phyloP scores from a whole-genome alignment of 495 filamentous ascomycete genomes.

The Trichoderma gamsii region DNA sequence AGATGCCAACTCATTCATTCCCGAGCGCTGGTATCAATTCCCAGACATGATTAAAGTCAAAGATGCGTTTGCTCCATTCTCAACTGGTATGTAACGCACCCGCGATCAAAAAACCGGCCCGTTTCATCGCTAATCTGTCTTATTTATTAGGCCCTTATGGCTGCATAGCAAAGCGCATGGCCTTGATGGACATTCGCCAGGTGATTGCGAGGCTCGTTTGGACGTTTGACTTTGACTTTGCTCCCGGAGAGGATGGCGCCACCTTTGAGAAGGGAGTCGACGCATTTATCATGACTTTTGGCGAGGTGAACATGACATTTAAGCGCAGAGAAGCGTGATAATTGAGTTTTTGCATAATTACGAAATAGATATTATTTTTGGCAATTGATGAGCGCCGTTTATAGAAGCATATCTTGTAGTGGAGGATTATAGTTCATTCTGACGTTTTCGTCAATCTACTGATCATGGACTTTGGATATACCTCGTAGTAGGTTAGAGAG shows the following conservation, averaged over 20 bases:
- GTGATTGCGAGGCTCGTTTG: slow-evolving; percentile 1
- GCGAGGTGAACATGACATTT: neutral
- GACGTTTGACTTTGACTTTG: slow-evolving; percentile 6
- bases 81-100: slow-evolving; percentile 20
- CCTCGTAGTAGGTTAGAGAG: too few relatives aligned
- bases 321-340: neutral
- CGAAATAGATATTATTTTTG: too few relatives aligned
- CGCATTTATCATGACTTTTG: neutral
- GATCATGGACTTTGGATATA: too few relatives aligned
- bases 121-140: neutral
- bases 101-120: too few relatives aligned
- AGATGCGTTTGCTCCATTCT: slow-evolving; percentile 30
- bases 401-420: too few relatives aligned
- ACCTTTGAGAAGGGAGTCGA: neutral
- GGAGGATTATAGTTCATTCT: too few relatives aligned
- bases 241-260: neutral
- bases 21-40: slow-evolving; percentile 35
- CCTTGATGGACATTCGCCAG: neutral
- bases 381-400: too few relatives aligned
- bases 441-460: too few relatives aligned
- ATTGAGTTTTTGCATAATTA: neutral
- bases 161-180: slow-evolving; percentile 13
- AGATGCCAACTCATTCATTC: slow-evolving; percentile 25
- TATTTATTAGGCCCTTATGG: neutral
- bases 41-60: slow-evolving; percentile 31